Percentiles rank a stretch among this genome's conserved stretches.
phyloP scores from a whole-genome alignment of 495 filamentous ascomycete species.

The Clavariopsis aquatica region DNA sequence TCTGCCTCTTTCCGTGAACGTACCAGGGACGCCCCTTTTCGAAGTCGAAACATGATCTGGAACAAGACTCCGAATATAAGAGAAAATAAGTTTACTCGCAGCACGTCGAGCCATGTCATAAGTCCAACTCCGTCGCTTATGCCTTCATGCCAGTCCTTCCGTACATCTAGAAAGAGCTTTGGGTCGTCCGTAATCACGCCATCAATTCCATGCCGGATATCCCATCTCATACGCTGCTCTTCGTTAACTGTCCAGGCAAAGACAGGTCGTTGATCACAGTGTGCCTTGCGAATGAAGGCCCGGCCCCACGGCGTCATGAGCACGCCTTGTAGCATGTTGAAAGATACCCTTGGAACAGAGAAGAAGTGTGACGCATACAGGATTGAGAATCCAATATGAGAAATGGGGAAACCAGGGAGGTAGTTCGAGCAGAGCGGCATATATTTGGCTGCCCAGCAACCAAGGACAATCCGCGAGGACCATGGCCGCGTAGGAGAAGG shows the following conservation, averaged over 20 bases:
- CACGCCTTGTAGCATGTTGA: conserved; percentile 70
- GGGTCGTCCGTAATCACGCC: conserved; percentile 62
- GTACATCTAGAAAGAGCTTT: conserved; percentile 52
- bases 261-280: conserved; percentile 56
- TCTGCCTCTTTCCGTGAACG: conserved; percentile 4
- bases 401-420: conserved; percentile 67
- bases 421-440: conserved; percentile 59
- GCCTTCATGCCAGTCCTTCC: conserved; percentile 40
- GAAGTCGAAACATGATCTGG: conserved; percentile 29
- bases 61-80: conserved; percentile 31
- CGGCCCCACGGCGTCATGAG: conserved; percentile 65
- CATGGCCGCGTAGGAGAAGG: conserved; percentile 55
- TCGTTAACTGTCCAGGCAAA: conserved; percentile 87
- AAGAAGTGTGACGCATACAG: conserved; percentile 71
- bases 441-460: conserved; percentile 74
- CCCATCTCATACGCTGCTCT: conserved; percentile 71
- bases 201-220: conserved; percentile 55
- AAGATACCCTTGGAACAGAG: conserved; percentile 59
- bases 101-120: conserved; percentile 31
- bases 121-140: conserved; percentile 28
- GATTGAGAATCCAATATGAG: conserved; percentile 72
- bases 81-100: conserved; percentile 37
- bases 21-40: conserved; percentile 12
- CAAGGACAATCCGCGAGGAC: conserved; percentile 71
- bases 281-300: conserved; percentile 63